Evolutionary conservation across 2,329 filamentous ascomycete genomes (phyloP), one percentile per base, ranked within the genome.

Genomic region (Xylariaceae sp.): DNA sequence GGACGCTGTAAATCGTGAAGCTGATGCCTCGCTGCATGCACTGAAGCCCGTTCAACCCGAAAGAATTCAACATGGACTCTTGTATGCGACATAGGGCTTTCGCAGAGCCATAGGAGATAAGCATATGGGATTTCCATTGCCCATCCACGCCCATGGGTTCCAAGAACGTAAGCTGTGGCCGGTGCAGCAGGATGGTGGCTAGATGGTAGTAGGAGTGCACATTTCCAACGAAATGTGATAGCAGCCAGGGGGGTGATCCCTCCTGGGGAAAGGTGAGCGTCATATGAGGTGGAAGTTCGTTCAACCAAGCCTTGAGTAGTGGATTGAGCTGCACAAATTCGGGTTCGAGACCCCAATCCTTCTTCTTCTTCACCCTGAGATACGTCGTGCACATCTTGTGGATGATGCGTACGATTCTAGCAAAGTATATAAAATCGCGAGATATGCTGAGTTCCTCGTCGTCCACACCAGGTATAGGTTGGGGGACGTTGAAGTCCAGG

Each of bases 11-110:
- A n/a, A 97, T 90, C 5, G 89, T 90, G 66, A 96, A 97, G 71
- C 92, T 96, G 68, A 95, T 91, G 37, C 92, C 92, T 61, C 92
- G 82, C 65, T 92, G 87, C 92, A 96, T 96, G 72, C 87, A 95
- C 63, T 94, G 79, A 15, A 97, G 76, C 0, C 92, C 92, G 15
- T 81, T 81, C 56, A 96, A 75, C 2, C 91, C 89, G 69, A 86
- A 95, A 0, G 82, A 80, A 50, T 86, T 80, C 54, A 95, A 67
- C 34, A 95, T 83, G 1, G 86, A 86, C 71, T 97, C 92, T 67
- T 96, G 91, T 5, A 96, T 72, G 55, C 88, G 85, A 71, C 92
- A 96, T 47, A 97, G 79, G 39, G 81, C 82, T 70, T 94, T 95
- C 37, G 92, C 91, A 1, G 92, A 87, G 39, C 83, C 82, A 67